Percentiles rank a stretch among this genome's conserved stretches.
Conservation (phyloP, 768 basidiomycete genomes). For the Amanita rimosa region DNA sequence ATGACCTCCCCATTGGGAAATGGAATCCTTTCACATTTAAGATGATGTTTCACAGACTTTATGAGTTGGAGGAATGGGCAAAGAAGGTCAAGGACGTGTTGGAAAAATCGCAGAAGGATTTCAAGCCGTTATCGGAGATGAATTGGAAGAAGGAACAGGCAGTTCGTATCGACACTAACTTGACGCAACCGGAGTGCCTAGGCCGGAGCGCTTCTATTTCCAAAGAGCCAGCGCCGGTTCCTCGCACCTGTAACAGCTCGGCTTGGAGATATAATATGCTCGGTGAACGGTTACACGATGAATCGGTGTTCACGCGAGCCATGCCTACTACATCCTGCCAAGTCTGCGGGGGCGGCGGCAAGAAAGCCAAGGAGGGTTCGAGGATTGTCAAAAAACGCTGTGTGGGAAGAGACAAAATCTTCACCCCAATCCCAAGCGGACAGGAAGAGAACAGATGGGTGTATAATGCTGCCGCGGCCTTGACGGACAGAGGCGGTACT, state of each 20-base stretch:
- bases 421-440: background rate
- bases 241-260: background rate
- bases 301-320: background rate
- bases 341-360: no score
- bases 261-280: background rate
- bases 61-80: slow-evolving; percentile 48
- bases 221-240: background rate
- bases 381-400: slow-evolving; percentile 4
- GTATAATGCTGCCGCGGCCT: background rate
- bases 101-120: slow-evolving; percentile 41
- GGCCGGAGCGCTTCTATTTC: background rate
- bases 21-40: slow-evolving; percentile 53
- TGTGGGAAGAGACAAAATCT: slow-evolving; percentile 1
- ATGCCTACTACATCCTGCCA: background rate
- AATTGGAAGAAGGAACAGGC: slow-evolving; percentile 2
- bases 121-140: slow-evolving; percentile 39
- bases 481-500: background rate
- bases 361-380: background rate
- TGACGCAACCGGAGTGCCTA: background rate
- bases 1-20: slow-evolving; percentile 34
- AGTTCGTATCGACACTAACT: background rate
- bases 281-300: background rate
- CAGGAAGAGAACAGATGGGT: background rate
- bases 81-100: slow-evolving; percentile 42
- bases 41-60: slow-evolving; percentile 57